phyloP scores from a whole-genome alignment of 768 basidiomycete genomes.

The Chalciporus chontae region DNA sequence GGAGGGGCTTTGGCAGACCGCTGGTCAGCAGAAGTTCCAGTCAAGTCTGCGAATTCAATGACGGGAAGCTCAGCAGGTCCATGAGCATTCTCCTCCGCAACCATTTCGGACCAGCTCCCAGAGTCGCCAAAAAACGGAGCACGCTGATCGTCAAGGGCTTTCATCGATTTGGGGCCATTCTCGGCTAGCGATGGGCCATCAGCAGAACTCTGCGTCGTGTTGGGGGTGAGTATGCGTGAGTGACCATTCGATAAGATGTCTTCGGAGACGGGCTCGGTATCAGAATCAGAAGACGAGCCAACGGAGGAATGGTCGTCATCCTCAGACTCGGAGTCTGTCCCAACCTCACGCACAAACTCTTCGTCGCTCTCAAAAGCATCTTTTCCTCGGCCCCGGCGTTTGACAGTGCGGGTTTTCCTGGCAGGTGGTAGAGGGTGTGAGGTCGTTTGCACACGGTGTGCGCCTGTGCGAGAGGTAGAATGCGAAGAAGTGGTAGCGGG shows the following conservation, averaged over 20 bases:
- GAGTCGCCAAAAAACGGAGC: slow-evolving; percentile 52
- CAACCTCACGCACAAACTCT: slow-evolving; percentile 68
- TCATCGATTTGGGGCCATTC: slow-evolving; percentile 23
- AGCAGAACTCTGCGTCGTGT: slow-evolving; percentile 61
- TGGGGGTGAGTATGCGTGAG: slow-evolving; percentile 59
- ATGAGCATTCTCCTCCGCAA: slow-evolving; percentile 65
- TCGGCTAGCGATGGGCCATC: slow-evolving; percentile 30
- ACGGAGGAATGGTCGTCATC: slow-evolving; percentile 57
- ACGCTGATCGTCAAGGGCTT: slow-evolving; percentile 29
- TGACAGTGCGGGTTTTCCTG: slow-evolving; percentile 43
- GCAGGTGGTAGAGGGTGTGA: slow-evolving; percentile 31
- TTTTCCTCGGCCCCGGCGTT: slow-evolving; percentile 62
- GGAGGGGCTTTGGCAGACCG: slow-evolving; percentile 37
- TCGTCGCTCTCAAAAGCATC: slow-evolving; percentile 69
- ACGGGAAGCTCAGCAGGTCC: slow-evolving; percentile 70
- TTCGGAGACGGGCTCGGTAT: slow-evolving; percentile 67
- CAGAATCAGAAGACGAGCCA: slow-evolving; percentile 63
- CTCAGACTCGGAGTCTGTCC: slow-evolving; percentile 66
- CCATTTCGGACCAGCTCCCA: slow-evolving; percentile 81
- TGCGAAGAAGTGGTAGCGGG: slow-evolving; percentile 40
- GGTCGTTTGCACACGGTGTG: slow-evolving; percentile 25
- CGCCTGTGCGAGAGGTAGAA: slow-evolving; percentile 21
- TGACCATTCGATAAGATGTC: slow-evolving; percentile 50
- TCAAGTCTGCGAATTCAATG: slow-evolving; percentile 71
- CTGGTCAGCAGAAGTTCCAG: slow-evolving; percentile 30